phyloP scores from a whole-genome alignment of 371 early-diverging fungal genomes.

The Circinella minor region DNA sequence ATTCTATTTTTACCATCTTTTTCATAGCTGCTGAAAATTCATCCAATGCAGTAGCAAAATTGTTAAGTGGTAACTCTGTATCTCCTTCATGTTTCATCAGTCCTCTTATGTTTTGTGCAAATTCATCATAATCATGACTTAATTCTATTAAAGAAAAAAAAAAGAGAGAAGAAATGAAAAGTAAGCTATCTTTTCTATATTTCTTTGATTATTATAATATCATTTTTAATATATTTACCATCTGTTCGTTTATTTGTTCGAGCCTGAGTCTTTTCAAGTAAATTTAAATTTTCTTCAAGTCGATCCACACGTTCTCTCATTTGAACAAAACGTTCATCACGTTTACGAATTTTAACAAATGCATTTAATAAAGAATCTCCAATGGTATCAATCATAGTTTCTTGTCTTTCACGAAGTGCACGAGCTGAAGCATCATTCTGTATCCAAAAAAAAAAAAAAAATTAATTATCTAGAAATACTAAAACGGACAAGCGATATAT shows the following conservation, averaged over 20 bases:
- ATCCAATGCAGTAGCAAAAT: constrained; percentile 67
- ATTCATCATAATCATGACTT: constrained; percentile 78
- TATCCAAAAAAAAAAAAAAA: not conserved
- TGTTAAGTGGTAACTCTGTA: constrained; percentile 66
- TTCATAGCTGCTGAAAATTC: constrained; percentile 65
- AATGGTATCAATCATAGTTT: constrained; percentile 82
- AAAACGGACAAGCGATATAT: no score
- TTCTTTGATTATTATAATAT: not conserved
- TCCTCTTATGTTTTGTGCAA: constrained; percentile 72
- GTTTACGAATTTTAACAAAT: constrained; percentile 88
- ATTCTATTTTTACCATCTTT: constrained; percentile 65
- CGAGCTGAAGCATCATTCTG: constrained; percentile 60
- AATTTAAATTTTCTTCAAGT: constrained; percentile 82
- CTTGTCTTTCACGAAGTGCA: constrained; percentile 57
- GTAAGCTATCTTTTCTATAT: not conserved
- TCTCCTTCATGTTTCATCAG: constrained; percentile 85
- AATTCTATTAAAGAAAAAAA: constrained; percentile 59
- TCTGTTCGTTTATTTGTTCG: constrained; percentile 79
- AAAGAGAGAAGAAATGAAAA: no score
- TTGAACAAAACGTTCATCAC: constrained; percentile 83
- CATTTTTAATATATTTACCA: constrained; percentile 34
- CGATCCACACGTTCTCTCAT: constrained; percentile 81
- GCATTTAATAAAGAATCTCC: constrained; percentile 91
- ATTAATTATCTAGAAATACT: not conserved
- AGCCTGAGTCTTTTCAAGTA: constrained; percentile 77